Conservation (phyloP, 441 rosid species). For the Pelargonium myrrhifolium region DNA sequence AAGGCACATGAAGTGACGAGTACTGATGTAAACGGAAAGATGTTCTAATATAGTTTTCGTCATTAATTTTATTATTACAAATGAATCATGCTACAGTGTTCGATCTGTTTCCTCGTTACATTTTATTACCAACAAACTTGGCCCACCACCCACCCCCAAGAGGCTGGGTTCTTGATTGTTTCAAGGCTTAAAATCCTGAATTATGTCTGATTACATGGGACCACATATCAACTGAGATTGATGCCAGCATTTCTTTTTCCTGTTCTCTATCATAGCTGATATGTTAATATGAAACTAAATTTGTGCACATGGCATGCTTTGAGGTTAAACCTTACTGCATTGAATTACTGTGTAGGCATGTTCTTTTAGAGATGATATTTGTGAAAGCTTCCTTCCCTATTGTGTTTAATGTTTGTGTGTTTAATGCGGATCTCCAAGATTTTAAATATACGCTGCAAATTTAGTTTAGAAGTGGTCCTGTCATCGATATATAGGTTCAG, state of each 20-base stretch:
- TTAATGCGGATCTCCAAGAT: too few relatives aligned
- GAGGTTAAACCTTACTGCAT: too few relatives aligned
- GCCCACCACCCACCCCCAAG: not conserved
- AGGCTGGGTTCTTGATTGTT: not conserved
- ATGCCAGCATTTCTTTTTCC: not conserved
- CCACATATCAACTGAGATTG: slow-evolving; percentile 4
- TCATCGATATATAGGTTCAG: too few relatives aligned
- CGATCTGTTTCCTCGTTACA: not conserved
- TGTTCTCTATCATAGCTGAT: not conserved
- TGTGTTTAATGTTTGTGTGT: too few relatives aligned
- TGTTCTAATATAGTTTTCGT: not conserved
- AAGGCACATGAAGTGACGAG: not conserved
- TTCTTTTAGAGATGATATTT: too few relatives aligned
- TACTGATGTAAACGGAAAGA: not conserved
- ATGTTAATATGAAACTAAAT: not conserved
- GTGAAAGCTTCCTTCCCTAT: too few relatives aligned
- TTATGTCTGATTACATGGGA: not conserved
- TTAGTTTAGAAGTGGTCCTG: too few relatives aligned
- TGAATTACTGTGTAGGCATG: too few relatives aligned
- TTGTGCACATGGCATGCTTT: not conserved
- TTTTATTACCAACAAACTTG: not conserved
- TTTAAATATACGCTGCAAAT: too few relatives aligned
- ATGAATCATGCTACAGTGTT: not conserved
- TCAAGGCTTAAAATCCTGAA: not conserved
- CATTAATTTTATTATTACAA: not conserved